Conservation (phyloP, 2,329 filamentous ascomycete species). For the Aspergillus glaucus region DNA sequence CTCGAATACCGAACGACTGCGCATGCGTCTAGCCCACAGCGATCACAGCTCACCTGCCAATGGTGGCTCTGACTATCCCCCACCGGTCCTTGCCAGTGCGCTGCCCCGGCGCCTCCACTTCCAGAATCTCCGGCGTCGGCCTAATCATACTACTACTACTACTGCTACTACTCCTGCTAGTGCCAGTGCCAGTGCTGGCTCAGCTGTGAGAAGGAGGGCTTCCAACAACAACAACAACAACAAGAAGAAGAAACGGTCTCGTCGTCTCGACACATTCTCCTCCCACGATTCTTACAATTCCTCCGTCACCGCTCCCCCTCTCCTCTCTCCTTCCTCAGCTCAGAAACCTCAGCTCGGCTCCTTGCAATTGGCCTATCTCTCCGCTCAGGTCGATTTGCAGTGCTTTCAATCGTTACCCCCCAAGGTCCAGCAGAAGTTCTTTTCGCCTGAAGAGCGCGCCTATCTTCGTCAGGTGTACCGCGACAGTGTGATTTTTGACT, state of each 20-base stretch:
- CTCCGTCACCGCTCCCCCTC: conserved; percentile 1
- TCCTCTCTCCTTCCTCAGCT: not conserved
- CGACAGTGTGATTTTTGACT: conserved; percentile 50
- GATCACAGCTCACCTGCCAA: conserved; percentile 15
- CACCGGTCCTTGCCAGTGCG: conserved; percentile 6
- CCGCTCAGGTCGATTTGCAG: conserved; percentile 53
- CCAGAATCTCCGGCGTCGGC: conserved; percentile 10
- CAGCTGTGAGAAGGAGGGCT: conserved; percentile 2
- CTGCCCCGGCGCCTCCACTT: conserved; percentile 12
- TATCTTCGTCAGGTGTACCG: conserved; percentile 49
- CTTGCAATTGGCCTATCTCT: conserved; percentile 30
- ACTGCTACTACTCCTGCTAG: too few species aligned
- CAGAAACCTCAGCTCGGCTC: conserved; percentile 22
- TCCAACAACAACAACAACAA: conserved; percentile 7
- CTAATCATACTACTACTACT: not conserved
- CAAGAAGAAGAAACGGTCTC: conserved; percentile 1
- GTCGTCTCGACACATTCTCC: conserved; percentile 11
- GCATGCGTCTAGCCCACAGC: conserved; percentile 27
- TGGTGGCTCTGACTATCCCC: conserved; percentile 15
- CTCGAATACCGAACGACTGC: conserved; percentile 36
- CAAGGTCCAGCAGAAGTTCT: conserved; percentile 64
- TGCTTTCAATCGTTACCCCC: conserved; percentile 67
- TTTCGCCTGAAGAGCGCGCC: conserved; percentile 65
- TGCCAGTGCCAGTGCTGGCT: too few species aligned
- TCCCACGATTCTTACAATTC: not conserved